phyloP scores from a whole-genome alignment of 441 rosid genomes.

The Brassica balearica region DNA sequence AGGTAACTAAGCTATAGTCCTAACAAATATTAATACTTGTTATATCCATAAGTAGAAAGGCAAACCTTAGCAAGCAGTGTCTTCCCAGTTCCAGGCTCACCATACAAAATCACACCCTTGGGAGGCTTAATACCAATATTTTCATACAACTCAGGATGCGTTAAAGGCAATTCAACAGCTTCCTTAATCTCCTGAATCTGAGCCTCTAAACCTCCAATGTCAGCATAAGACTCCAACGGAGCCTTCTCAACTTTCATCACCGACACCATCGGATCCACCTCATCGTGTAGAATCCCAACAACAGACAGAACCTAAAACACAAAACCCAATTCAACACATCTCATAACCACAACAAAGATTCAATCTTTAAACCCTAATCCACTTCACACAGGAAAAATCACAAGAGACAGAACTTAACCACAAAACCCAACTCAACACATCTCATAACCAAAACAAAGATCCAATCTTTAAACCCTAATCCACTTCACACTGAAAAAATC shows the following conservation, averaged over 20 bases:
- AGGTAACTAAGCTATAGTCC: not conserved
- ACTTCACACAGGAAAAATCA: not conserved
- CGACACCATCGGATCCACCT: conserved; percentile 97
- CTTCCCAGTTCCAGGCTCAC: conserved; percentile 97
- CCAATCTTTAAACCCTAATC: not conserved
- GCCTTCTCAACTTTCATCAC: conserved; percentile 99
- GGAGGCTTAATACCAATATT: conserved; percentile 98
- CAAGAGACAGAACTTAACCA: not conserved
- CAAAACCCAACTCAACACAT: not conserved
- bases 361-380: not conserved
- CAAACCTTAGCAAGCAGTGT: conserved; percentile 92
- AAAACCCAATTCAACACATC: not conserved
- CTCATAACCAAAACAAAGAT: not conserved
- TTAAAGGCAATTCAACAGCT: conserved; percentile 95
- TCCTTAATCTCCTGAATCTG: conserved; percentile 97
- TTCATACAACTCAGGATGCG: conserved; percentile 96
- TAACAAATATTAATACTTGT: not conserved
- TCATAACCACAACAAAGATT: not conserved
- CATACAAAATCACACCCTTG: conserved; percentile 94
- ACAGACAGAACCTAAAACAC: conserved; percentile 45
- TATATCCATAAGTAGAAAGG: conserved; percentile 11
- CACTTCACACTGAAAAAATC: too few relatives aligned
- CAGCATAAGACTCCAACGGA: conserved; percentile 95
- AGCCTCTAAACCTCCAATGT: conserved; percentile 93
- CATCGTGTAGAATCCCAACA: conserved; percentile 95